Evolutionary conservation across 148 eudicot species (phyloP).

Genomic region (Chenopodium suecicum): DNA sequence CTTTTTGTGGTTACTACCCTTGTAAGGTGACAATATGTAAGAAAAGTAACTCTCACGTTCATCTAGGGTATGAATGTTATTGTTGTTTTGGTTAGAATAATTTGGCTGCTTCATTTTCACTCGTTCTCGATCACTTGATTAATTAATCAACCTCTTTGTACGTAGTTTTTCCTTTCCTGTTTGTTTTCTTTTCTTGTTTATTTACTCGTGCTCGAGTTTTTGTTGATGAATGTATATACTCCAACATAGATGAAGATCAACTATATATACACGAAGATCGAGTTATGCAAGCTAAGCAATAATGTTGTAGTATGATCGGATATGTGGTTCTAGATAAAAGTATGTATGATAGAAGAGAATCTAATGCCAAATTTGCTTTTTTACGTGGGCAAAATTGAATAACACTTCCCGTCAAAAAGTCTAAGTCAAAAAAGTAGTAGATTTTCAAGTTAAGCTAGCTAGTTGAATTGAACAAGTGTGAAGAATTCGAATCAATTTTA

Average conservation of each 20-base stretch:
- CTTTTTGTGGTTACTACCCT: not conserved
- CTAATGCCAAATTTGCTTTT: not conserved
- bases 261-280: too few relatives aligned
- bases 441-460: not conserved
- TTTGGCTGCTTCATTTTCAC: slow-evolving; percentile 21
- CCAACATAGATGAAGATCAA: not conserved
- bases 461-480: too few relatives aligned
- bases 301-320: not conserved
- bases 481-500: too few relatives aligned
- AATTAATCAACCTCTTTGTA: not conserved
- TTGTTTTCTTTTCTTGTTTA: not conserved
- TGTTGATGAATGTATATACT: not conserved
- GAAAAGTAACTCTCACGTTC: slow-evolving; percentile 30
- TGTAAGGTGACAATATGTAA: slow-evolving; percentile 19
- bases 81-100: not conserved
- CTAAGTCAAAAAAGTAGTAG: not conserved
- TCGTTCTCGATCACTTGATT: not conserved
- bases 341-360: not conserved
- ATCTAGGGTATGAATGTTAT: slow-evolving; percentile 13
- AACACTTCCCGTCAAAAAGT: not conserved
- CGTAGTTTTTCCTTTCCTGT: too few relatives aligned
- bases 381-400: not conserved
- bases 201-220: not conserved
- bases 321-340: not conserved
- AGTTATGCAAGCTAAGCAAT: not conserved